phyloP scores from a whole-genome alignment of 768 basidiomycete genomes.

The Russula brevipes region DNA sequence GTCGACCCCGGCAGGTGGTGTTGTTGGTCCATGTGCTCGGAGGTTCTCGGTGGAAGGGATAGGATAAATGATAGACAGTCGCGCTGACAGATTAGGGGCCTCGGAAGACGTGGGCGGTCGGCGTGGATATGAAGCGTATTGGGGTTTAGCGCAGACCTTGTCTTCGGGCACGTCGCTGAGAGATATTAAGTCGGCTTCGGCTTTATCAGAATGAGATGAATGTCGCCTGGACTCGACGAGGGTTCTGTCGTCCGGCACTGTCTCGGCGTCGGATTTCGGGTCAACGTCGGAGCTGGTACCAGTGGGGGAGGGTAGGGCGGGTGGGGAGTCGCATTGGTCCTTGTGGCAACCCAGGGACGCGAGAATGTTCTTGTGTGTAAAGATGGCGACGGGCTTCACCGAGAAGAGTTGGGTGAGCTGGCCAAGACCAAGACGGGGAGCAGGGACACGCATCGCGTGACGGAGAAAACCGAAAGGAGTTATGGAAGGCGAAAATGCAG shows the following conservation, averaged over 20 bases:
- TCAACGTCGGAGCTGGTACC: not conserved
- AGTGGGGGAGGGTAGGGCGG: not conserved
- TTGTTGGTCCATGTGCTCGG: constrained; percentile 6
- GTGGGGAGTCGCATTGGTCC: not conserved
- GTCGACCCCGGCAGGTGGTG: not conserved
- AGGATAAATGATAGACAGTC: constrained; percentile 18
- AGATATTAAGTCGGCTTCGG: not conserved
- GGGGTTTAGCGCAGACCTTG: not conserved
- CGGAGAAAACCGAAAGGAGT: not conserved
- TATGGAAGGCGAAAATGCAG: constrained; percentile 12
- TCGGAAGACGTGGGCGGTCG: not conserved
- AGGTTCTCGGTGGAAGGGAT: constrained; percentile 12
- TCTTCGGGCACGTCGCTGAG: constrained; percentile 2
- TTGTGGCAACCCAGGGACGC: constrained; percentile 4
- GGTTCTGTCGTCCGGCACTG: constrained; percentile 13
- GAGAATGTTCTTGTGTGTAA: constrained; percentile 1
- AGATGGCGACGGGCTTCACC: constrained; percentile 1
- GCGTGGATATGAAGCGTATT: not conserved
- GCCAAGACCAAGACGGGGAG: constrained; percentile 6
- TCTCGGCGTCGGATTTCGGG: constrained; percentile 10
- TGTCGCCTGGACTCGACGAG: constrained; percentile 7
- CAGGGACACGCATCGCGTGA: constrained; percentile 22
- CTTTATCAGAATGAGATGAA: constrained; percentile 1
- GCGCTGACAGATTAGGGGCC: not conserved
- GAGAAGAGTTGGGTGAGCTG: constrained; percentile 14